Conservation (phyloP, 2,329 filamentous ascomycete genomes). For the Torrubiellomyces zombiae region DNA sequence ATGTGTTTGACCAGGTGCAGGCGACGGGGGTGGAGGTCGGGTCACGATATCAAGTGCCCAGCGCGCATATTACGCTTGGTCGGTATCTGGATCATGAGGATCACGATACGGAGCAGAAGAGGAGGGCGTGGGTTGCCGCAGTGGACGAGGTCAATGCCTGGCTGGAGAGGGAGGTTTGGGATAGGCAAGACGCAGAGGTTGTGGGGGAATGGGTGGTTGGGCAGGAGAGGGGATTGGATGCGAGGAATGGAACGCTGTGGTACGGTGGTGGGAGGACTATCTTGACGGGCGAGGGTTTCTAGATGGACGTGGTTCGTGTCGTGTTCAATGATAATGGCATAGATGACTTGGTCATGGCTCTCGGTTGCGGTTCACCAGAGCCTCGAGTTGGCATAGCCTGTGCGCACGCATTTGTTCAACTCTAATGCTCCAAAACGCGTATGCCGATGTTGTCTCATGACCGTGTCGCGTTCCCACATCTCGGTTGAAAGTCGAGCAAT, state of each 20-base stretch:
- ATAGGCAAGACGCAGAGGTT: slow-evolving; percentile 23
- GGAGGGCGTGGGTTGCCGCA: slow-evolving; percentile 46
- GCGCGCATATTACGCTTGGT: slow-evolving; percentile 75
- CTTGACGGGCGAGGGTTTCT: slow-evolving; percentile 44
- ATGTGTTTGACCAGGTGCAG: slow-evolving; percentile 49
- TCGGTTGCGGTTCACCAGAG: no score
- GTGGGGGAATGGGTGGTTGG: slow-evolving; percentile 75
- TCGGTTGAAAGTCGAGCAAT: no score
- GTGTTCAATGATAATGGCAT: no score
- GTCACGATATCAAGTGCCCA: slow-evolving; percentile 75
- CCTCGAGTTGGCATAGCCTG: no score
- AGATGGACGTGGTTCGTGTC: no score
- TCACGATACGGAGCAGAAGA: slow-evolving; percentile 38
- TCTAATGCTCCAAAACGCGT: no score
- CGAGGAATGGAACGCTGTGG: slow-evolving; percentile 62
- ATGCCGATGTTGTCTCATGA: no score
- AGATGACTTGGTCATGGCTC: no score
- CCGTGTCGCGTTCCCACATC: no score
- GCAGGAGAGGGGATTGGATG: slow-evolving; percentile 65
- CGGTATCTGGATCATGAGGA: slow-evolving; percentile 59
- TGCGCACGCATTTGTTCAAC: no score
- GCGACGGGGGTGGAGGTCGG: slow-evolving; percentile 51
- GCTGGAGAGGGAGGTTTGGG: slow-evolving; percentile 58
- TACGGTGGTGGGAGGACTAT: slow-evolving; percentile 71
- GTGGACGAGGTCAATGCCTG: slow-evolving; percentile 66